These are phyloP conservation scores for Eucalyptus curtisii DNA, from an alignment of 345 rosid species.

Conservation along the genomic window DNA sequence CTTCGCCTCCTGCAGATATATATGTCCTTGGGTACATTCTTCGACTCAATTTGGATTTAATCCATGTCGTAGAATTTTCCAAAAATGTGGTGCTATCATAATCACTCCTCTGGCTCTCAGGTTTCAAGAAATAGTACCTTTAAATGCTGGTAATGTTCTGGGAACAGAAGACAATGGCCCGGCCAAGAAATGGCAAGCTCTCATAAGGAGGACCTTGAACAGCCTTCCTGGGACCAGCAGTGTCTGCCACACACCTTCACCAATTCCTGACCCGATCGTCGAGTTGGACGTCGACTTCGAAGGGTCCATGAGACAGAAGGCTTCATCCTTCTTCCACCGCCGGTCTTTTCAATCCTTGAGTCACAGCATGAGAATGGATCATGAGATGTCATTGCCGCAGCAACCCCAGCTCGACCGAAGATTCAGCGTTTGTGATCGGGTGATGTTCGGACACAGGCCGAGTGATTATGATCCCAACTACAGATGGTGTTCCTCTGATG, in stretches of 20 bases:
- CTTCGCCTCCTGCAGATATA: slow-evolving; percentile 88
- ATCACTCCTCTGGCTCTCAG: slow-evolving; percentile 20
- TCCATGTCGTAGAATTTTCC: background rate
- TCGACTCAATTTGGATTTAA: background rate
- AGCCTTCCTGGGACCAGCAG: slow-evolving; percentile 62
- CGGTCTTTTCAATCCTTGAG: slow-evolving; percentile 69
- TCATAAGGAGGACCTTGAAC: slow-evolving; percentile 75
- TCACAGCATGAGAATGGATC: slow-evolving; percentile 63
- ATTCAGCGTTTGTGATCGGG: slow-evolving; percentile 78
- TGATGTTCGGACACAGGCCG: slow-evolving; percentile 40
- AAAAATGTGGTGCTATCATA: background rate
- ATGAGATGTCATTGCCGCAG: slow-evolving; percentile 13
- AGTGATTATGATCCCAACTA: slow-evolving; percentile 61
- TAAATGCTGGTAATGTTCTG: slow-evolving; percentile 96
- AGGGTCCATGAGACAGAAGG: slow-evolving; percentile 38
- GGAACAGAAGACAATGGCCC: slow-evolving; percentile 97
- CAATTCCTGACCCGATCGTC: slow-evolving; percentile 70
- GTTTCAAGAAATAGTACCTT: slow-evolving; percentile 95
- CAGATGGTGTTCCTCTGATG: slow-evolving; percentile 74
- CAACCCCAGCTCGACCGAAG: slow-evolving; percentile 53
- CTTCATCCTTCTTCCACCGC: slow-evolving; percentile 58
- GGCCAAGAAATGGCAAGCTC: slow-evolving; percentile 87
- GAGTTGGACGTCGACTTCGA: slow-evolving; percentile 88
- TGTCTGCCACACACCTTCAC: slow-evolving; percentile 61
- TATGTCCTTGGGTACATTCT: slow-evolving; percentile 84